These are phyloP conservation scores for Bolboschoenus planiculmis DNA, from an alignment of 176 grass and related monocot genomes.

Conservation along the genomic window DNA sequence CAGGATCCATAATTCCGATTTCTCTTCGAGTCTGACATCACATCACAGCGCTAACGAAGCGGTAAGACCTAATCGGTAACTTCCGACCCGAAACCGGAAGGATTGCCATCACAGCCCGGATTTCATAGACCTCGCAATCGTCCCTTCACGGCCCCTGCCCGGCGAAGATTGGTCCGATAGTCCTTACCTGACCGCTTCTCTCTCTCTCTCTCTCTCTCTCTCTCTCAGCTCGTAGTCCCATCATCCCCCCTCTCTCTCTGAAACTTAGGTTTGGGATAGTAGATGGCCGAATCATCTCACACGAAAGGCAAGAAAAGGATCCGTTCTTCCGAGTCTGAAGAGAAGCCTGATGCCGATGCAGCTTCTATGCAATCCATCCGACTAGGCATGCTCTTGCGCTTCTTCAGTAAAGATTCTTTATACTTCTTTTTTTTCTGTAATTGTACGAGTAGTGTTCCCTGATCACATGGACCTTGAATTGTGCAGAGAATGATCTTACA, in stretches of 20 bases:
- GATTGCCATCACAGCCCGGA: too few species aligned
- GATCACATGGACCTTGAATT: neutral
- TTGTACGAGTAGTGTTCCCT: neutral
- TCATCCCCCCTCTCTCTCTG: neutral
- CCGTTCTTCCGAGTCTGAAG: neutral
- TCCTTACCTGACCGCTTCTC: too few species aligned
- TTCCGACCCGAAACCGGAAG: too few species aligned
- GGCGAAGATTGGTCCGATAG: too few species aligned
- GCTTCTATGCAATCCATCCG: neutral
- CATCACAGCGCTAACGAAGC: too few species aligned
- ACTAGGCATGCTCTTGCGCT: neutral
- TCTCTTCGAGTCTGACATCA: too few species aligned
- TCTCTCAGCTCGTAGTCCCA: too few species aligned
- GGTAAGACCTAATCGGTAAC: too few species aligned
- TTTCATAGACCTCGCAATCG: too few species aligned
- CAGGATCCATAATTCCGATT: too few species aligned
- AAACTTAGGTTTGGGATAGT: neutral
- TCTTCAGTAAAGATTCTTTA: neutral
- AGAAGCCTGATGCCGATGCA: neutral
- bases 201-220: neutral
- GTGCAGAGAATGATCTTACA: conserved; percentile 64
- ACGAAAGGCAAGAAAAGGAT: neutral
- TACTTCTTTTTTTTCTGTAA: neutral
- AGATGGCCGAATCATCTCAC: conserved; percentile 1
- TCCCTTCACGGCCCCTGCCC: too few species aligned